Conservation (phyloP, 2,329 filamentous ascomycete species). For the Aureobasidium lini region DNA sequence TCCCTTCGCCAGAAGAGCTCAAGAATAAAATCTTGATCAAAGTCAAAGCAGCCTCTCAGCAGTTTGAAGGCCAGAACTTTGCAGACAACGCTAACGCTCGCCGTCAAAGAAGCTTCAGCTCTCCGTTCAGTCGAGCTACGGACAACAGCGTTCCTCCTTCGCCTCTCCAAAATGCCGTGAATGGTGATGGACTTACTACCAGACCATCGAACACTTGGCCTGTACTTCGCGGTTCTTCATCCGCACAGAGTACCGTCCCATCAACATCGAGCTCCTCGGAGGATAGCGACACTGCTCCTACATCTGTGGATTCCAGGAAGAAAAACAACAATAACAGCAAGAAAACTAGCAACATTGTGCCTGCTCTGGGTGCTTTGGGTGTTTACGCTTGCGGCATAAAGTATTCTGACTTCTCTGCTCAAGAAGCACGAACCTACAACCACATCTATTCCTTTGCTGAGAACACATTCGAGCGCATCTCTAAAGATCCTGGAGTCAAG, state of each 20-base stretch:
- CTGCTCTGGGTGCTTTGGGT: constrained; percentile 74
- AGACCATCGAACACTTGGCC: constrained; percentile 35
- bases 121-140: constrained; percentile 60
- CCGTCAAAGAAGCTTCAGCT: constrained; percentile 63
- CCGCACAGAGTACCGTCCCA: constrained; percentile 49
- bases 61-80: not conserved
- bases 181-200: not conserved
- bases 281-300: constrained; percentile 62
- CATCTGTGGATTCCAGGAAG: constrained; percentile 49
- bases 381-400: constrained; percentile 74
- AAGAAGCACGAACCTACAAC: constrained; percentile 79
- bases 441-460: constrained; percentile 96
- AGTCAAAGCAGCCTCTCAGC: constrained; percentile 70
- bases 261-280: constrained; percentile 59
- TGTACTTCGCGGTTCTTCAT: constrained; percentile 47
- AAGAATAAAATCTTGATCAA: constrained; percentile 83
- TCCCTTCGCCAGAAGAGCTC: constrained; percentile 82
- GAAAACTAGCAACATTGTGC: constrained; percentile 74
- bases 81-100: constrained; percentile 26
- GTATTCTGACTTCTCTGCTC: constrained; percentile 69
- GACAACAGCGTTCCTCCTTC: constrained; percentile 42
- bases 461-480: constrained; percentile 74
- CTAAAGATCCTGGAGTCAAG: constrained; percentile 67
- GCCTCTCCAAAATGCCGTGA: not conserved
- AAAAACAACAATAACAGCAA: constrained; percentile 40